Conservation (phyloP, 208 protist species). For the Jaenimonas drosophilae region DNA sequence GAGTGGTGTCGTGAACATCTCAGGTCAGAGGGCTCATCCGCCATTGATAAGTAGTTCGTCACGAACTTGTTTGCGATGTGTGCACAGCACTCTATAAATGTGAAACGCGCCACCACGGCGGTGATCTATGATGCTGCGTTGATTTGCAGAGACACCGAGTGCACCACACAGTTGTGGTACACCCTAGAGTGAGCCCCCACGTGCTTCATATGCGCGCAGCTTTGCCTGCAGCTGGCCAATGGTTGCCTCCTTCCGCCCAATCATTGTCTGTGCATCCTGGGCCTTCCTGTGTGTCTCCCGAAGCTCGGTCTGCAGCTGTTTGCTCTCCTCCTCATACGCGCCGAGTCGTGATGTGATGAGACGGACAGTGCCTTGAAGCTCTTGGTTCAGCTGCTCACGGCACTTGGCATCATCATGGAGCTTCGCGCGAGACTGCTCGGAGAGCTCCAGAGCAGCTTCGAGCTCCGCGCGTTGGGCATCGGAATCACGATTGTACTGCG, state of each 20-base stretch:
- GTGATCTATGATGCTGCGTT: too few relatives aligned
- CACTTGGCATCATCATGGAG: conserved; percentile 61
- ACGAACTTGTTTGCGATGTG: too few relatives aligned
- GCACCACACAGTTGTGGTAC: too few relatives aligned
- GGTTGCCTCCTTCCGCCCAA: conserved; percentile 69
- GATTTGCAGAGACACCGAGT: too few relatives aligned
- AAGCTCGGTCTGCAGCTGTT: conserved; percentile 67
- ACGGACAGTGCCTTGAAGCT: conserved; percentile 76
- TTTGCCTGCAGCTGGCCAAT: conserved; percentile 78
- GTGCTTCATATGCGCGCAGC: conserved; percentile 71
- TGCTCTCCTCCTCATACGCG: conserved; percentile 63
- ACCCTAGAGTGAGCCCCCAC: conserved; percentile 15
- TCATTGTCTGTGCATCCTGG: conserved; percentile 70
- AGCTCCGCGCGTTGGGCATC: conserved; percentile 37
- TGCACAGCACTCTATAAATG: too few relatives aligned
- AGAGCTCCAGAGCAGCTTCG: conserved; percentile 41
- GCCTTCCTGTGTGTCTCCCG: conserved; percentile 47
- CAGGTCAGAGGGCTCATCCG: too few relatives aligned
- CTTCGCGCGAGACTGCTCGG: conserved; percentile 39
- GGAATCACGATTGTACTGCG: conserved; percentile 29
- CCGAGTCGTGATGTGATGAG: conserved; percentile 62
- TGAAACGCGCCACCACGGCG: too few relatives aligned
- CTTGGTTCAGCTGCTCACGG: conserved; percentile 61
- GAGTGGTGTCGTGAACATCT: too few relatives aligned
- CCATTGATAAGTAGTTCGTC: too few relatives aligned